Evolutionary conservation across 73 alveolate genomes (phyloP).

Genomic region (Stentor coeruleus): DNA sequence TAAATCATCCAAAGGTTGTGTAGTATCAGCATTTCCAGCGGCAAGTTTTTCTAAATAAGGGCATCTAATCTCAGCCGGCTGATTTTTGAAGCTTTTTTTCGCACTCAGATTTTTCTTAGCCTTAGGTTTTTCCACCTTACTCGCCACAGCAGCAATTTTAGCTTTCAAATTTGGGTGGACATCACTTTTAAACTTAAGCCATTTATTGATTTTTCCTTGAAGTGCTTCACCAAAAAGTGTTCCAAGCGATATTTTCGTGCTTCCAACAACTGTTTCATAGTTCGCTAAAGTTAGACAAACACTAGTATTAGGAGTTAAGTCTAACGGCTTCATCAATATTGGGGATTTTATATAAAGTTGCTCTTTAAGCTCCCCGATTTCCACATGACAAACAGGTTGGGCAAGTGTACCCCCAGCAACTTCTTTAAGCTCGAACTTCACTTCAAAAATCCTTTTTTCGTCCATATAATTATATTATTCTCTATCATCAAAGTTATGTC

Average conservation of each 20-base stretch:
- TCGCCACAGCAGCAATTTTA: neutral
- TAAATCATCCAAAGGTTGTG: neutral
- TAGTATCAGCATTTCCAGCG: neutral
- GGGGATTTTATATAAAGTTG: neutral
- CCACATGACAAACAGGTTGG: neutral
- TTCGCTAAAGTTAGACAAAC: neutral
- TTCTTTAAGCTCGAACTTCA: neutral
- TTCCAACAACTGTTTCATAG: neutral
- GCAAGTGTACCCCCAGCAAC: neutral
- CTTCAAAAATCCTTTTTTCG: neutral
- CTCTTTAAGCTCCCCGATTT: neutral
- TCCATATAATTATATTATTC: no score
- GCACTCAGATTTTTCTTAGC: neutral
- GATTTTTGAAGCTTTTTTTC: neutral
- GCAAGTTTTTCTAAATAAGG: slow-evolving; percentile 3
- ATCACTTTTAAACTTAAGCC: slow-evolving; percentile 8
- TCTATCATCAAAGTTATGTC: no score
- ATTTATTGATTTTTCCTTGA: neutral
- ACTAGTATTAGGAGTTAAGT: neutral
- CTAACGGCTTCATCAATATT: neutral
- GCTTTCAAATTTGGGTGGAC: neutral
- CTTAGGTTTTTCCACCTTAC: neutral
- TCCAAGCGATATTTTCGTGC: slow-evolving; percentile 17
- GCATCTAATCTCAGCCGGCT: neutral
- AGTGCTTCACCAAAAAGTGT: neutral